phyloP scores from a whole-genome alignment of 768 basidiomycete genomes.

The Suillus discolor region DNA sequence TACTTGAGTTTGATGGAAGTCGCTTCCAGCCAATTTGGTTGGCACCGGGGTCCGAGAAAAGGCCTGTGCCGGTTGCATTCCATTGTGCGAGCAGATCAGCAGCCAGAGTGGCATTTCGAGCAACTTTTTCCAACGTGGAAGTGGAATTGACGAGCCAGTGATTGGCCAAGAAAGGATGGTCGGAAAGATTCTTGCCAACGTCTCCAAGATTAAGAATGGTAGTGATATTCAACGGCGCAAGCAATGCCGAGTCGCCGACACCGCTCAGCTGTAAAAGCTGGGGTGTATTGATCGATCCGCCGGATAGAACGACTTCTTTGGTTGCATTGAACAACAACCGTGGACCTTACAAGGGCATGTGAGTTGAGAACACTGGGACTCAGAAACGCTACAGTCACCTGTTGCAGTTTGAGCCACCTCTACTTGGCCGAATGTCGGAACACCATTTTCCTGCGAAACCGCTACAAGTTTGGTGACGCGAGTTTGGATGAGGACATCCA shows the following conservation, averaged over 20 bases:
- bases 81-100: background rate
- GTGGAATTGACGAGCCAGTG: background rate
- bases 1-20: background rate
- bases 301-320: background rate
- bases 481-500: background rate
- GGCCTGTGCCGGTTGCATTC: background rate
- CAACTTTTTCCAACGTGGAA: background rate
- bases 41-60: background rate
- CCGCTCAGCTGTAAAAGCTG: background rate
- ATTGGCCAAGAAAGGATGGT: background rate
- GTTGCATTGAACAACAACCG: background rate
- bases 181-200: background rate
- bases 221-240: background rate
- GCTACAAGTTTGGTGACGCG: background rate
- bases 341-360: background rate
- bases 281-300: background rate
- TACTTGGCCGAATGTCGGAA: background rate
- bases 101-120: background rate
- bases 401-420: background rate
- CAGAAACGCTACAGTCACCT: background rate
- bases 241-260: background rate
- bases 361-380: background rate
- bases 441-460: background rate
- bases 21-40: conserved; percentile 1
- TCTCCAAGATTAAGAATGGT: background rate